Percentiles rank a stretch among this genome's conserved stretches.
These are phyloP conservation scores for Cyanidioschyzon merolae DNA, from an alignment of 23 red algal species.

Conservation along the genomic window DNA sequence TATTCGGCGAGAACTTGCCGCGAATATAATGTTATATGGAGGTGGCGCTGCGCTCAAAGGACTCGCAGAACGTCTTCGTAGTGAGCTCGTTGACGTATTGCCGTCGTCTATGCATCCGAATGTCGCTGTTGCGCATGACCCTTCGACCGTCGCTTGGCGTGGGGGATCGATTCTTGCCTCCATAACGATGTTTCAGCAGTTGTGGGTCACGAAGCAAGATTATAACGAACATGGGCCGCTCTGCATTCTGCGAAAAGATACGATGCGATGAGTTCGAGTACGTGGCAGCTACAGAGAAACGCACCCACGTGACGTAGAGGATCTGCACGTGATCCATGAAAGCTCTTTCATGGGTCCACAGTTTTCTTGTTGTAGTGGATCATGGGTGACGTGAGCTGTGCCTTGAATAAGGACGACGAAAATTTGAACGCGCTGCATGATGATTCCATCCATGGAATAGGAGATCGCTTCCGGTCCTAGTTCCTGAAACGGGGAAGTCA, in stretches of 20 bases:
- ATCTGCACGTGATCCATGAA: too few relatives aligned
- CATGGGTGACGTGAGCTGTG: too few relatives aligned
- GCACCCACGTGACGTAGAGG: too few relatives aligned
- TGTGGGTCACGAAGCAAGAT: constrained; percentile 74
- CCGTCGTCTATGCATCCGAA: not conserved
- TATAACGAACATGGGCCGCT: constrained; percentile 52
- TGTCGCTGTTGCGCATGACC: constrained; percentile 18
- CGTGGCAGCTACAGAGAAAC: too few relatives aligned
- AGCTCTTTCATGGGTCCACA: too few relatives aligned
- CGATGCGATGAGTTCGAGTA: not conserved
- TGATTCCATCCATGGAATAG: too few relatives aligned
- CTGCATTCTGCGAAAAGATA: constrained; percentile 7
- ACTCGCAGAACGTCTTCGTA: not conserved
- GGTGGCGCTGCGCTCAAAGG: not conserved
- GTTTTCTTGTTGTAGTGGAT: too few relatives aligned
- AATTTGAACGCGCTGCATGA: too few relatives aligned
- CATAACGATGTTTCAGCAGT: constrained; percentile 74
- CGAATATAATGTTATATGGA: not conserved
- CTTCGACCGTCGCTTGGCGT: constrained; percentile 53
- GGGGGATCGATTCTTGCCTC: constrained; percentile 79
- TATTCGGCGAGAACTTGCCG: not conserved
- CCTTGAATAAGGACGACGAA: too few relatives aligned
- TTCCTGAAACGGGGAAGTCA: too few relatives aligned
- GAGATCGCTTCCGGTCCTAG: too few relatives aligned
- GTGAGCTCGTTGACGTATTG: not conserved